Base-by-base conservation (phyloP, 495 filamentous ascomycete species). In the Annulohypoxylon moriforme region DNA sequence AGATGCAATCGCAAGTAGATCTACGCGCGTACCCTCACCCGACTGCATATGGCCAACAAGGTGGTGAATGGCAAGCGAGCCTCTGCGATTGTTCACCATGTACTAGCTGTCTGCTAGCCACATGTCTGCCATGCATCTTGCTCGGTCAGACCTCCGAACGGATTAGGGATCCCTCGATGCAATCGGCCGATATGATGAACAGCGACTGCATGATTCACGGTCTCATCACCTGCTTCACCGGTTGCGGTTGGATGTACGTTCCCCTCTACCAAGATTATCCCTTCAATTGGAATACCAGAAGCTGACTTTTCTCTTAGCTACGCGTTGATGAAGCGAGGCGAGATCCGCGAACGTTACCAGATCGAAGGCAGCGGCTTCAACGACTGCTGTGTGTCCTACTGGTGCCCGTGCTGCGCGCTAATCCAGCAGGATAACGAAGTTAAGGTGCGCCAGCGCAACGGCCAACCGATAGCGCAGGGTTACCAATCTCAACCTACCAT, bases 381-480 rank as follows among this genome's bases (percentile, higher is more conserved):
- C 36, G 89, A 90, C 72, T 87, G 81, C 75, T 81, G 84, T 57
- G 76, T 78, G 14, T 75, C 82, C 11, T 88, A 75, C 80, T 90
- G 85, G 81, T 86, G 83, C 52, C 83, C 85, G 66, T 91, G 89
- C 80, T 80, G 79, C 75, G 73, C 74, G 13, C 71, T 79, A 18
- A 79, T 80, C 49, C 79, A 81, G 53, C 75, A 80, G 29, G 74
- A 79, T 67, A 80, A 79, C 62, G 79, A 81, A 56, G 70, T 80
- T 49, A 73, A 77, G 75, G 46, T 57, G 10, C 78, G 79, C 50
- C 65, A 75, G 57, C 46, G 46, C 33, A 66, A 72, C 29, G 71
- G 64, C 24, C 44, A 42, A 16, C 67, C 72, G 14, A 46, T 60
- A 34, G 49, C 67, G 40, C 68, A 75, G 20, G 73, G 68, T 22